Evolutionary conservation across 805 yeast genomes (phyloP).

Genomic region (Myxozyma neglecta): DNA sequence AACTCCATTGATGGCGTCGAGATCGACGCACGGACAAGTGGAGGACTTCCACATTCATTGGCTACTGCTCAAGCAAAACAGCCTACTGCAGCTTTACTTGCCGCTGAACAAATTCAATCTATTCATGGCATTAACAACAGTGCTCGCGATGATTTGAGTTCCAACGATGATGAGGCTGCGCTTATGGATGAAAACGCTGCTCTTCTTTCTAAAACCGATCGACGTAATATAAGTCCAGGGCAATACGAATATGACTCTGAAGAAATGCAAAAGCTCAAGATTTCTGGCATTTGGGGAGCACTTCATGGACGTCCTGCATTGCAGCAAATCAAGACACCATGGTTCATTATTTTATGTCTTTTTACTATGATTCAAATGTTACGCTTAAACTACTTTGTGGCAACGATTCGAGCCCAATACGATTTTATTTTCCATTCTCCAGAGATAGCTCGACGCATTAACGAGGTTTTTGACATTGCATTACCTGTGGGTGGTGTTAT

Average conservation of each 20-base stretch:
- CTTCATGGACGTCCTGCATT: constrained; percentile 61
- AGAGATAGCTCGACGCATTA: constrained; percentile 54
- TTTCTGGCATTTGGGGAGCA: constrained; percentile 67
- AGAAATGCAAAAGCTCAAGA: constrained; percentile 33
- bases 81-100: background rate
- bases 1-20: constrained; percentile 50
- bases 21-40: constrained; percentile 25
- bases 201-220: constrained; percentile 12
- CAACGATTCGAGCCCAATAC: constrained; percentile 83
- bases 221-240: constrained; percentile 15
- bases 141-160: background rate
- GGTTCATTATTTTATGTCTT: constrained; percentile 76
- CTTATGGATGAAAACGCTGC: constrained; percentile 14
- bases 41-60: constrained; percentile 7
- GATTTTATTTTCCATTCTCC: constrained; percentile 59
- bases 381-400: constrained; percentile 88
- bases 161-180: background rate
- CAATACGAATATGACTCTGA: constrained; percentile 26
- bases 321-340: constrained; percentile 54
- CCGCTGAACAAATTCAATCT: constrained; percentile 1
- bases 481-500: constrained; percentile 85
- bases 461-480: constrained; percentile 79
- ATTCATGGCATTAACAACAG: constrained; percentile 8
- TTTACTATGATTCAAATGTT: constrained; percentile 89
- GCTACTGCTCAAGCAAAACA: constrained; percentile 1